A percentile compares a stretch with the other conserved stretches of the same genome.
Evolutionary conservation across 192 early-diverging fungal species (phyloP).

Genomic region (Dissophora ornata): DNA sequence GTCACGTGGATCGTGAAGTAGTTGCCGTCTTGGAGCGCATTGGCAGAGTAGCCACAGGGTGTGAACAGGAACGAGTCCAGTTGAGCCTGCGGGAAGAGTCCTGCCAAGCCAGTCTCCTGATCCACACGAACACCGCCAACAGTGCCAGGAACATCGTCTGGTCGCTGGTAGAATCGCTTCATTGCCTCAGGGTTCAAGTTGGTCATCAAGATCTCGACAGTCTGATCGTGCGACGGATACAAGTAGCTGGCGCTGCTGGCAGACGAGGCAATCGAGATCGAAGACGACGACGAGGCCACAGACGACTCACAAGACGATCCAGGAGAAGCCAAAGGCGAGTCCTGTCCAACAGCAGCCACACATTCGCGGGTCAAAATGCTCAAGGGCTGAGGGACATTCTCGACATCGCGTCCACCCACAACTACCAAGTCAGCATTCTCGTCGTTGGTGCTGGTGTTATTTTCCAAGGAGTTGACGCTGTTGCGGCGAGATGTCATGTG

Average conservation of each 20-base stretch:
- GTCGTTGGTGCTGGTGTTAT: conserved; percentile 49
- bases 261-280: conserved; percentile 46
- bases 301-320: conserved; percentile 26
- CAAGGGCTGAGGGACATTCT: conserved; percentile 11
- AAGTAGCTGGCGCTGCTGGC: conserved; percentile 43
- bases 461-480: conserved; percentile 56
- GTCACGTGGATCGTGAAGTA: conserved; percentile 99
- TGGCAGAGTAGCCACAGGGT: conserved; percentile 97
- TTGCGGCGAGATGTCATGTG: conserved; percentile 52
- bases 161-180: conserved; percentile 78
- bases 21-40: conserved; percentile 81
- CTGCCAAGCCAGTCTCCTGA: conserved; percentile 80
- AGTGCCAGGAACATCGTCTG: conserved; percentile 70
- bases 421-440: conserved; percentile 20
- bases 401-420: conserved; percentile 24
- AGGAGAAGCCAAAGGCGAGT: conserved; percentile 22
- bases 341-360: conserved; percentile 5
- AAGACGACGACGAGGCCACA: conserved; percentile 47
- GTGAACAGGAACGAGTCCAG: conserved; percentile 94
- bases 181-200: conserved; percentile 84
- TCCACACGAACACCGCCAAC: conserved; percentile 75
- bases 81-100: conserved; percentile 82
- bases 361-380: conserved; percentile 35
- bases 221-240: conserved; percentile 79
- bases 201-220: conserved; percentile 97